phyloP scores from a whole-genome alignment of 768 basidiomycete species.

The Psilocybe azurescens region DNA sequence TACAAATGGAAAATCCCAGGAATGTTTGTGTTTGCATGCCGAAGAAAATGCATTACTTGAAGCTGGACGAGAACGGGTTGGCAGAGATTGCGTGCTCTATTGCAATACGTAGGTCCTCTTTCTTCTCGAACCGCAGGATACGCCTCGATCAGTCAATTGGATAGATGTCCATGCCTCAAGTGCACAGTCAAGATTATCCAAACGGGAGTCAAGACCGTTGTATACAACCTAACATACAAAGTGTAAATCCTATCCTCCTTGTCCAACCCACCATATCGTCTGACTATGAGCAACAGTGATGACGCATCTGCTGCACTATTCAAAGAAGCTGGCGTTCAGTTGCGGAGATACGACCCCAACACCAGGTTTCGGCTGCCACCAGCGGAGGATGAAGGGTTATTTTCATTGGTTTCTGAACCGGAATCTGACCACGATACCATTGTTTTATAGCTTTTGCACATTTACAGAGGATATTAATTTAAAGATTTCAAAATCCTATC shows the following conservation, averaged over 20 bases:
- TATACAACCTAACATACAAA: constrained; percentile 95
- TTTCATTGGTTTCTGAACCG: constrained; percentile 21
- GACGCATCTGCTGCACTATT: constrained; percentile 82
- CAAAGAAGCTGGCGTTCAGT: constrained; percentile 79
- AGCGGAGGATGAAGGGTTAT: constrained; percentile 31
- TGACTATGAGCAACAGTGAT: constrained; percentile 53
- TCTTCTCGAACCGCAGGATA: not conserved
- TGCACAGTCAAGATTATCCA: constrained; percentile 99
- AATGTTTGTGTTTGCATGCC: constrained; percentile 95
- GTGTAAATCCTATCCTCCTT: constrained; percentile 63
- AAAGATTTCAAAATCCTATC: constrained; percentile 36
- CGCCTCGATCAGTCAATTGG: not conserved
- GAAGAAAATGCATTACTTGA: constrained; percentile 98
- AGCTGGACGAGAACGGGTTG: constrained; percentile 91
- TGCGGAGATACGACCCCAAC: constrained; percentile 72
- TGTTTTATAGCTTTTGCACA: constrained; percentile 14
- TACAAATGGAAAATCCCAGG: constrained; percentile 55
- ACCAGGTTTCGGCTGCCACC: constrained; percentile 31
- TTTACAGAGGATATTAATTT: constrained; percentile 16
- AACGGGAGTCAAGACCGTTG: constrained; percentile 88
- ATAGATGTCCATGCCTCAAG: constrained; percentile 95
- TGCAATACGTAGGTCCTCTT: constrained; percentile 89
- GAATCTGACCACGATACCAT: constrained; percentile 12
- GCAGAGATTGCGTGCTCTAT: constrained; percentile 83
- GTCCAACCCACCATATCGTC: not conserved